Base-by-base conservation (phyloP, 768 basidiomycete genomes). In the Tubosaeta sp. region DNA sequence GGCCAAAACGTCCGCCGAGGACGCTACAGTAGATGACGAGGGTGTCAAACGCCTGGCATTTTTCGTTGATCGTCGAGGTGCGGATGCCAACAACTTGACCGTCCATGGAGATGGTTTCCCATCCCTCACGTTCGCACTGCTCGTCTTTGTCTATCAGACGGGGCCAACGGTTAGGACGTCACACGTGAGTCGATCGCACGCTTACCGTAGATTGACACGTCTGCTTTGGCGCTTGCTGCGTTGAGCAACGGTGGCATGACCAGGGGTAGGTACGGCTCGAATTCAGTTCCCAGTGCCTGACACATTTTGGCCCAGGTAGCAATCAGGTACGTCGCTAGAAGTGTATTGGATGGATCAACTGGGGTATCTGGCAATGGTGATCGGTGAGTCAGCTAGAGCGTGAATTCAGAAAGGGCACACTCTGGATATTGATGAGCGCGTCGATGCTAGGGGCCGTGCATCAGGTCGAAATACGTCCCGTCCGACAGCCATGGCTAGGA, bases 251-350 rank as follows among this genome's bases (percentile, higher is more conserved):
- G 77, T 0, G 91, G 90, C 82, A 95, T 91, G 3, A 94, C 91
- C 14, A 87, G 78, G 0, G 85, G 84, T 3, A 95, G 77, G 65
- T 90, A 95, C 0, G 90, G 90, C 62, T 88, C 89, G 54, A 95
- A 95, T 62, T 93, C 88, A 11, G 79, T 74, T 0, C 87, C 87
- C 61, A 95, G 78, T 0, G 89, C 88, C 56, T 91, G 90, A 63
- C 89, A 92, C 0, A 95, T 78, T 61, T 90, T 93, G 2, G 88
- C 86, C 91, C 91, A 95, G 0, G 91, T 94, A 39, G 85, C 81
- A 44, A 91, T 90, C 26, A 93, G 75, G 64, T 91, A 92, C 51
- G 86, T 85, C 0, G 75, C 75, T 2, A 86, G 66, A 57, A 90
- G 83, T 0, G 86, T 82, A 61, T 94, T 90, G 11, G 78, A 75